These are phyloP conservation scores for Aspergillus steynii DNA, from an alignment of 495 filamentous ascomycete genomes.

Conservation along the genomic window DNA sequence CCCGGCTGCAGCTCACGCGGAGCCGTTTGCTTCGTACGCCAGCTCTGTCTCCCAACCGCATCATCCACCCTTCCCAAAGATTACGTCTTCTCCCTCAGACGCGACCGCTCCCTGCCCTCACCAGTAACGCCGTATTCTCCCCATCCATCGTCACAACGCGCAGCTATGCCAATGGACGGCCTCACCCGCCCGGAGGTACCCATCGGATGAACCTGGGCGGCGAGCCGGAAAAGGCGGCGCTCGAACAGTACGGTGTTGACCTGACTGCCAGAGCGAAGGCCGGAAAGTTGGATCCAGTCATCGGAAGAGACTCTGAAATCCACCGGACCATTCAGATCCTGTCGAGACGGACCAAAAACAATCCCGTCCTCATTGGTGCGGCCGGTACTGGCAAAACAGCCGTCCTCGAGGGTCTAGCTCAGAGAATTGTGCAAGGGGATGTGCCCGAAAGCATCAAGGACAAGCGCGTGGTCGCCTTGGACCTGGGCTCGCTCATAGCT, in stretches of 20 bases:
- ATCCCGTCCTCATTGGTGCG: constrained; percentile 88
- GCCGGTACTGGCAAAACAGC: constrained; percentile 97
- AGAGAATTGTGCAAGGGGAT: constrained; percentile 87
- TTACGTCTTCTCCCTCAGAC: constrained; percentile 23
- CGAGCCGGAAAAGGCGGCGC: constrained; percentile 74
- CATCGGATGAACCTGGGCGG: constrained; percentile 89
- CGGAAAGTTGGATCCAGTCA: constrained; percentile 93
- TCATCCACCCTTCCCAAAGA: constrained; percentile 23
- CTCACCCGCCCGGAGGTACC: constrained; percentile 86
- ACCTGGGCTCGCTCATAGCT: constrained; percentile 89
- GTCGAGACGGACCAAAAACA: constrained; percentile 93
- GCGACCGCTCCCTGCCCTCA: constrained; percentile 17
- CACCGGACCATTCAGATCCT: constrained; percentile 93
- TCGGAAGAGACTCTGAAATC: constrained; percentile 88
- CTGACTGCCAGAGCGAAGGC: constrained; percentile 81
- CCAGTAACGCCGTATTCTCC: constrained; percentile 6
- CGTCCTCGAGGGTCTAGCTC: constrained; percentile 87
- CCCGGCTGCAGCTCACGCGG: constrained; percentile 37
- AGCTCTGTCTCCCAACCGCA: constrained; percentile 20
- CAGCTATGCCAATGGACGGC: constrained; percentile 72
- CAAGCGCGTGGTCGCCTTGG: constrained; percentile 82
- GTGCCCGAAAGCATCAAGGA: constrained; percentile 97
- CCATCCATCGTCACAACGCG: constrained; percentile 34
- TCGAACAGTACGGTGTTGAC: constrained; percentile 90
- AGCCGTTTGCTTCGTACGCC: constrained; percentile 33